Conservation (phyloP, 2,329 filamentous ascomycete species). For the Colletotrichum sidae region DNA sequence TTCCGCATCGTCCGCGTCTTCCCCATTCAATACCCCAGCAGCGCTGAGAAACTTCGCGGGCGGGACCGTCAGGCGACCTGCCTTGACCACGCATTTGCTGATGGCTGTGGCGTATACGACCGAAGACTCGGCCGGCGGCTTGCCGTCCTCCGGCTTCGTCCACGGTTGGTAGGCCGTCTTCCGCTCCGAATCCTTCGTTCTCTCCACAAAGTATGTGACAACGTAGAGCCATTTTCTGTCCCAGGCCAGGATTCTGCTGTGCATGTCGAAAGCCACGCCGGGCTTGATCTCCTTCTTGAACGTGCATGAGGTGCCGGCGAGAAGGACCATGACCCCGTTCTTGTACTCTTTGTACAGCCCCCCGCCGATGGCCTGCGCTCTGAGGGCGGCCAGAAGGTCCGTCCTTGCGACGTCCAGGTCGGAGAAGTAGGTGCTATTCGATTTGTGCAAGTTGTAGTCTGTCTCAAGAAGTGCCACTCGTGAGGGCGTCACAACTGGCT, state of each 20-base stretch:
- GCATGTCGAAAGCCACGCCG: constrained; percentile 78
- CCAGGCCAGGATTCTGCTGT: constrained; percentile 59
- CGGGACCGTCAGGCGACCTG: constrained; percentile 84
- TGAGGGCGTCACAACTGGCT: constrained; percentile 70
- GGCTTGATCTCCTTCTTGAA: constrained; percentile 81
- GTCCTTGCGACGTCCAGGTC: constrained; percentile 69
- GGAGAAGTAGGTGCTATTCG: constrained; percentile 77
- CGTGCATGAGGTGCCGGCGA: constrained; percentile 78
- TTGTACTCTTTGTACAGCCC: constrained; percentile 55
- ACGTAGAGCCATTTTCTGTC: constrained; percentile 47
- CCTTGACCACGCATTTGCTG: constrained; percentile 86
- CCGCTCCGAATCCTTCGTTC: constrained; percentile 51
- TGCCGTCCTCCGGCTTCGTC: constrained; percentile 58
- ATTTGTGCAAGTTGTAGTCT: constrained; percentile 81
- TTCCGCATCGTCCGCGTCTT: background rate
- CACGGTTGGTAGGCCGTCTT: constrained; percentile 45
- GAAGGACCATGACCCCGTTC: constrained; percentile 65
- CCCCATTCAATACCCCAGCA: constrained; percentile 15
- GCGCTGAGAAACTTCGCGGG: constrained; percentile 55
- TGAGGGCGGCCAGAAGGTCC: constrained; percentile 52
- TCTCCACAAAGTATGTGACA: constrained; percentile 46
- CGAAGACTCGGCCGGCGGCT: constrained; percentile 40
- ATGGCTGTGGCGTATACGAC: constrained; percentile 73
- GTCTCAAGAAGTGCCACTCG: constrained; percentile 69
- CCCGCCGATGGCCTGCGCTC: constrained; percentile 23